Evolutionary conservation across 805 yeast genomes (phyloP).

Genomic region (Kodamaea restingae): DNA sequence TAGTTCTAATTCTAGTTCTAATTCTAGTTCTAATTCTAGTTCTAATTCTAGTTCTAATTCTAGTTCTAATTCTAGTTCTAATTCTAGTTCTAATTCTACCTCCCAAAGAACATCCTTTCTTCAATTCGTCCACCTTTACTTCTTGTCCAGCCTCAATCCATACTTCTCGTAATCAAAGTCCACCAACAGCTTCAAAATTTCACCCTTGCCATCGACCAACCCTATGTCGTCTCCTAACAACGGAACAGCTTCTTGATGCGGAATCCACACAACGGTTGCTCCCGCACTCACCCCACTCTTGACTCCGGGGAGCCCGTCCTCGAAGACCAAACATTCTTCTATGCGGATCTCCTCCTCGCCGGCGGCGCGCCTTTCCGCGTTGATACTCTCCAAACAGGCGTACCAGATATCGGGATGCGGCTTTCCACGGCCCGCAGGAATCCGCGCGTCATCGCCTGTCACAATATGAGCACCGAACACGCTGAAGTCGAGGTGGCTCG

Average conservation of each 20-base stretch:
- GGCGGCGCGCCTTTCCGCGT: slow-evolving; percentile 43
- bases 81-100: no score
- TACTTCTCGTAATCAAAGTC: slow-evolving; percentile 33
- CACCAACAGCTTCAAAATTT: slow-evolving; percentile 46
- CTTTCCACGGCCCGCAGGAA: slow-evolving; percentile 84
- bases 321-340: slow-evolving; percentile 84
- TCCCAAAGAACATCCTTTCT: no score
- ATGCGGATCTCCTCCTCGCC: slow-evolving; percentile 52
- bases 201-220: slow-evolving; percentile 56
- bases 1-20: no score
- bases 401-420: slow-evolving; percentile 94
- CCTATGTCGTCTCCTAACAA: slow-evolving; percentile 50
- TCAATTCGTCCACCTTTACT: no score
- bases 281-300: slow-evolving; percentile 79
- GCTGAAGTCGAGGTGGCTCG: slow-evolving; percentile 49
- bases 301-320: slow-evolving; percentile 94
- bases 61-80: no score
- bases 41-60: no score
- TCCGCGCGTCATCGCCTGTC: slow-evolving; percentile 84
- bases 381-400: slow-evolving; percentile 68
- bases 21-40: no score
- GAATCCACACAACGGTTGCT: slow-evolving; percentile 90
- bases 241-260: slow-evolving; percentile 68
- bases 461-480: slow-evolving; percentile 66
- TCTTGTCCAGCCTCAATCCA: no score